A percentile compares a stretch with the other conserved stretches of the same genome.
These are phyloP conservation scores for Candida maris DNA, from an alignment of 805 yeast genomes.

Conservation along the genomic window DNA sequence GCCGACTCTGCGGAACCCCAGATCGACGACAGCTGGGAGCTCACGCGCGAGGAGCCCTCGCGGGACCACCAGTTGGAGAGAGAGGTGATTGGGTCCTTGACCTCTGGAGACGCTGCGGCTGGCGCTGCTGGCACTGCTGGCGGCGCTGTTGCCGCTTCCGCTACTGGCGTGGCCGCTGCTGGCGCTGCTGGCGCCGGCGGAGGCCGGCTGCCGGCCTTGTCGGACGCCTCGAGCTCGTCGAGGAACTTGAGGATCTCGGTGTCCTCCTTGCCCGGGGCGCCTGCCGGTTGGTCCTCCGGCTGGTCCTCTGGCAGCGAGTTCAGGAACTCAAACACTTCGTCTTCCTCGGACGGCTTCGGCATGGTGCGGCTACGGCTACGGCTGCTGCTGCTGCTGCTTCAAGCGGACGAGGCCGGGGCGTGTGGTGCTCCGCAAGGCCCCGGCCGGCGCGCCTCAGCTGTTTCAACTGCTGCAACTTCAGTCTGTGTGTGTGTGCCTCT, in stretches of 20 bases:
- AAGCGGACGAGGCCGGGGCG: no score
- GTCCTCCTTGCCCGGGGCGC: slow-evolving; percentile 37
- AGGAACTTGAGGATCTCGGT: slow-evolving; percentile 53
- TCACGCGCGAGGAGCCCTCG: slow-evolving; percentile 63
- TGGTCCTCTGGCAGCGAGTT: slow-evolving; percentile 67
- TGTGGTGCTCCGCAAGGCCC: no score
- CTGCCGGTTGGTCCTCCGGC: slow-evolving; percentile 14
- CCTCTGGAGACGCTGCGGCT: slow-evolving; percentile 2
- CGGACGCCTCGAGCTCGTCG: slow-evolving; percentile 70
- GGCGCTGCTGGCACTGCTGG: neutral
- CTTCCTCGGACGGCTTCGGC: slow-evolving; percentile 46
- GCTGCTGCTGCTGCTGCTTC: no score
- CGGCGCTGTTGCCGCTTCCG: slow-evolving; percentile 1
- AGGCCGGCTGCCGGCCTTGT: slow-evolving; percentile 32
- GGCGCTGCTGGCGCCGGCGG: slow-evolving; percentile 1
- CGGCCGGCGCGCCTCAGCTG: no score
- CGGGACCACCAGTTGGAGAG: slow-evolving; percentile 73
- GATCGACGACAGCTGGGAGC: slow-evolving; percentile 55
- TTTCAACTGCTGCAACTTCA: no score
- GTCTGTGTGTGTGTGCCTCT: no score
- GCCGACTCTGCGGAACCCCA: slow-evolving; percentile 69
- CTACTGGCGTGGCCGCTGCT: slow-evolving; percentile 1
- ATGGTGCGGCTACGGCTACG: no score
- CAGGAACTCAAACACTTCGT: slow-evolving; percentile 75
- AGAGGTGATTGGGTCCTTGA: slow-evolving; percentile 59